A percentile compares a stretch with the other conserved stretches of the same genome.
phyloP scores from a whole-genome alignment of 2,329 filamentous ascomycete genomes.

The Microcyclosporella mali region DNA sequence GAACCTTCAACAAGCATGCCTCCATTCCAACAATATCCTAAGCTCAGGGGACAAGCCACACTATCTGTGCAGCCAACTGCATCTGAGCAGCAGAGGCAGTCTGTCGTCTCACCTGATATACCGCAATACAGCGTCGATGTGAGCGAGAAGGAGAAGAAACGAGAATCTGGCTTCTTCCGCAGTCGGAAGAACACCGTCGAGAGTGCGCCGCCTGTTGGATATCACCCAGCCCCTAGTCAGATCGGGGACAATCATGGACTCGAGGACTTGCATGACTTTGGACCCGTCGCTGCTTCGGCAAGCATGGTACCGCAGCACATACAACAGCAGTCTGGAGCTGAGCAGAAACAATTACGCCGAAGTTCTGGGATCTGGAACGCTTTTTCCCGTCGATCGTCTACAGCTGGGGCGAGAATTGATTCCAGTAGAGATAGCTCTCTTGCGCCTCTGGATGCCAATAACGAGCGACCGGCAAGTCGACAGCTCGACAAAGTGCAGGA shows the following conservation, averaged over 20 bases:
- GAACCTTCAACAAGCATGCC: constrained; percentile 20
- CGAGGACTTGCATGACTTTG: constrained; percentile 9
- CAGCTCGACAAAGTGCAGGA: not conserved
- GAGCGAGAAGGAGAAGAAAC: constrained; percentile 6
- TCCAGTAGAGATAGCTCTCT: constrained; percentile 7
- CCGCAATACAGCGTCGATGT: constrained; percentile 5
- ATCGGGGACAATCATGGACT: constrained; percentile 19
- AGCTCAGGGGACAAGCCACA: constrained; percentile 20
- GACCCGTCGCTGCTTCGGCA: not conserved
- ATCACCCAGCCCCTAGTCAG: constrained; percentile 6
- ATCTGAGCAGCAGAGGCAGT: constrained; percentile 20
- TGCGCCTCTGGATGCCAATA: not conserved
- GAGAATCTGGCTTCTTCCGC: constrained; percentile 21
- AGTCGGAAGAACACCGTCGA: not conserved
- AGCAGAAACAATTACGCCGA: constrained; percentile 12
- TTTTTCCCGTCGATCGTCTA: constrained; percentile 13
- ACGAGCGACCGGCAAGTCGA: not conserved
- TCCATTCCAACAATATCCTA: constrained; percentile 23
- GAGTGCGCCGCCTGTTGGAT: not conserved
- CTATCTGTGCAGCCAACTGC: constrained; percentile 19
- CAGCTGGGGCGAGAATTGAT: constrained; percentile 8
- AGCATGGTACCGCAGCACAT: too few relatives aligned
- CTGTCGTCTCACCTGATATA: constrained; percentile 6
- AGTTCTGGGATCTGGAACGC: constrained; percentile 21
- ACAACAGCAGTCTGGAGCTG: not conserved